phyloP scores from a whole-genome alignment of 1,284 basidiomycete genomes.

The Ceratobasidium sp. region DNA sequence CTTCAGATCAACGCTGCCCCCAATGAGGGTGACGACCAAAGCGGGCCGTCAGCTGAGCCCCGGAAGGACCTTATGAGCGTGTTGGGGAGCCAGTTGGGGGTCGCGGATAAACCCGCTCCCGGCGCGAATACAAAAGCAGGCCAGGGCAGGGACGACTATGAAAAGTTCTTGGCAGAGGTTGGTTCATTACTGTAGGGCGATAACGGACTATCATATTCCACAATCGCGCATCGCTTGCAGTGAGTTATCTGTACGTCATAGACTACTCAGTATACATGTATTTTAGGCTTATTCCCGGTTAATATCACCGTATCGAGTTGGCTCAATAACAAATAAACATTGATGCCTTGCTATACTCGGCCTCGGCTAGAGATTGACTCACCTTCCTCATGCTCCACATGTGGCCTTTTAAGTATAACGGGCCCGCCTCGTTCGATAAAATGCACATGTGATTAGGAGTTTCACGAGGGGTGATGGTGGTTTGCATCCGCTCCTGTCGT shows the following conservation, averaged over 20 bases:
- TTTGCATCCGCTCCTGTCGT: constrained; percentile 6
- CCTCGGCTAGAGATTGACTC: constrained; percentile 37
- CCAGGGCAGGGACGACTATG: constrained; percentile 70
- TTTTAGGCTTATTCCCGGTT: background rate
- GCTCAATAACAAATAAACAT: background rate
- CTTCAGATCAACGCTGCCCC: constrained; percentile 41
- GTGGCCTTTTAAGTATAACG: background rate
- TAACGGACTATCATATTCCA: background rate
- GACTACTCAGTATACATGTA: background rate
- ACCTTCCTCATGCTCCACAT: constrained; percentile 4
- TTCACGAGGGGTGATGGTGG: background rate
- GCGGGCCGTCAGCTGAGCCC: constrained; percentile 9
- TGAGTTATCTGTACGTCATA: background rate
- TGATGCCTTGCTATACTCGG: background rate
- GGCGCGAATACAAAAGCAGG: constrained; percentile 34
- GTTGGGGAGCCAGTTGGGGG: constrained; percentile 37
- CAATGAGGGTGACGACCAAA: constrained; percentile 18
- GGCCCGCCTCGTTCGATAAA: background rate
- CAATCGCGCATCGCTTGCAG: background rate
- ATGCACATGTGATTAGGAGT: constrained; percentile 30
- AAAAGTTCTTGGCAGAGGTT: constrained; percentile 76
- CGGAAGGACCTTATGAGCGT: constrained; percentile 39
- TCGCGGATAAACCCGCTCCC: background rate
- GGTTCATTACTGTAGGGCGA: constrained; percentile 57
- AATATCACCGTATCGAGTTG: background rate